Percentiles rank a stretch among this genome's conserved stretches.
Conservation (phyloP, 805 yeast genomes). For the Candida bentonensis region DNA sequence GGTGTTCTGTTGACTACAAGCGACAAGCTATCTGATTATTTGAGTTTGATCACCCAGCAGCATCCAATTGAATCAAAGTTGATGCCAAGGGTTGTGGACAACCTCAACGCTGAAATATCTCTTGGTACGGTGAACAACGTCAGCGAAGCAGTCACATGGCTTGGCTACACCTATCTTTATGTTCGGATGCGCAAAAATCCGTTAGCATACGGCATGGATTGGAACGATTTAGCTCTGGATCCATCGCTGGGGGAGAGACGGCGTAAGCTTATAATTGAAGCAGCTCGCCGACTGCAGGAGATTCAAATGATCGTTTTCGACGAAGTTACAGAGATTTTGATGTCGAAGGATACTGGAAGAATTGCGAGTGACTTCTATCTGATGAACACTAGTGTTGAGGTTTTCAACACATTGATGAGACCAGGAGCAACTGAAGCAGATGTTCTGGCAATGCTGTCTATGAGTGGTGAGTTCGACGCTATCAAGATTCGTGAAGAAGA, state of each 20-base stretch:
- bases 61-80: conserved; percentile 90
- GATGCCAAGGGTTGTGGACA: conserved; percentile 68
- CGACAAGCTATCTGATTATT: conserved; percentile 74
- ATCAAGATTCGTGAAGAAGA: conserved; percentile 86
- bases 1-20: conserved; percentile 78
- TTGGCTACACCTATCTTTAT: conserved; percentile 91
- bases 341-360: conserved; percentile 82
- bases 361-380: conserved; percentile 90
- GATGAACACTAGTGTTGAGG: conserved; percentile 71
- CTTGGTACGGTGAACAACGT: conserved; percentile 89
- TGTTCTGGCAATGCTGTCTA: conserved; percentile 71
- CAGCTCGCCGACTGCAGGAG: conserved; percentile 72
- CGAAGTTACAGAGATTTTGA: conserved; percentile 57
- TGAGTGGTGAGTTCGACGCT: conserved; percentile 88
- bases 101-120: conserved; percentile 90
- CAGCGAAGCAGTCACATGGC: conserved; percentile 91
- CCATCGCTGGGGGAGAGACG: conserved; percentile 64
- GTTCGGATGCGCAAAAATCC: conserved; percentile 95
- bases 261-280: conserved; percentile 57
- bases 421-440: conserved; percentile 89
- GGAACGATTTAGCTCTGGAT: conserved; percentile 75
- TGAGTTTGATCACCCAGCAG: conserved; percentile 81
- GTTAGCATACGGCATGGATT: conserved; percentile 76
- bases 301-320: conserved; percentile 91
- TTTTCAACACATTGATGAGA: conserved; percentile 71